Base-by-base conservation (phyloP, 208 protist genomes). In the Crithidia brevicula region DNA sequence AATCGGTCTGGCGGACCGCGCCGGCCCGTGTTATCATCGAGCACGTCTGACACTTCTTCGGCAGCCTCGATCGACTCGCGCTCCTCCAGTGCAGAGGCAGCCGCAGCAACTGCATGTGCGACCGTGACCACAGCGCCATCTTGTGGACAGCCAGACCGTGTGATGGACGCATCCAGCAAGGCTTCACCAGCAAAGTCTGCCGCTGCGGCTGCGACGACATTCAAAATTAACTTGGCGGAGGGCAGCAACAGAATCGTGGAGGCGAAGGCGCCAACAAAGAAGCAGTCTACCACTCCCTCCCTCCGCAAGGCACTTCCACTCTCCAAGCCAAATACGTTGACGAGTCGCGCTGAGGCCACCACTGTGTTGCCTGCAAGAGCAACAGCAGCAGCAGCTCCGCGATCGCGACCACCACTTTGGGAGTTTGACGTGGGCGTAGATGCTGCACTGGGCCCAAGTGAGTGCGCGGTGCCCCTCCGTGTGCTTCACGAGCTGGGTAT, bases 401-500 rank as follows among this genome's bases (percentile, higher is more conserved):
- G 9, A 1, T 31, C 53, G 13, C 3, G 8, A 22, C 22, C 34
- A 23, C 4, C 36, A 4, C n/a, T 45, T 1, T 11, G 38, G 40
- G 43, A 28, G 2, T 10, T 43, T 7, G 50, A 59, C 7, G 1
- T 72, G 13, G 42, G 30, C 2, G 33, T 70, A 5, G 31, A 68
- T 30, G 51, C 40, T 4, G 8, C 61, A 23, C 36, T 74, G 23
- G 74, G 56, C 7, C 58, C 61, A 7, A 74, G 58, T 30, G 74
- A 74, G 34, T 74, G 62, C 18, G 40, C 61, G n/a, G 18, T 64
- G 52, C 4, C 62, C 4, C 23, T 38, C 25, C 38, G 34, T 27
- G 8, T 42, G 15, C 59, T 74, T 31, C 58, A 70, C 23, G 61
- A 71, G 11, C 40, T 74, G 4, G 60, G 74, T 4, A 4, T 79